phyloP scores from a whole-genome alignment of 2,329 filamentous ascomycete genomes.

The Clarireedia monteithiana region DNA sequence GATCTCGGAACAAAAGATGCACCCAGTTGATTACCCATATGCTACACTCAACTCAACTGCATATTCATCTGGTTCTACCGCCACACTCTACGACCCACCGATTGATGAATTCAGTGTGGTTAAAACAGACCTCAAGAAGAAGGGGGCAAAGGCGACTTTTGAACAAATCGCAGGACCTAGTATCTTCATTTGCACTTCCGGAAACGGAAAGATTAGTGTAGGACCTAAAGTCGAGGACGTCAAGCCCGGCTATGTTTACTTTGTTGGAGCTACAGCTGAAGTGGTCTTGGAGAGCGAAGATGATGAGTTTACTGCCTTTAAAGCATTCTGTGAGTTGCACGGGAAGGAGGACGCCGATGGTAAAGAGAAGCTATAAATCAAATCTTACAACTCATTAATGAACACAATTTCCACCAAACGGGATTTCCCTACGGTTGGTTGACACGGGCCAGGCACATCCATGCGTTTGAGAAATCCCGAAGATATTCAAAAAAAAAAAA shows the following conservation, averaged over 20 bases:
- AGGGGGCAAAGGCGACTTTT: conserved; percentile 77
- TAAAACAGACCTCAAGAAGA: conserved; percentile 62
- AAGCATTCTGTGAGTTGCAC: conserved; percentile 84
- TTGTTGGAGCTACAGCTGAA: conserved; percentile 83
- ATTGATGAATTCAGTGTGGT: conserved; percentile 96
- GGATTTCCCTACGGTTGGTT: too few species aligned
- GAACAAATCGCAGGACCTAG: conserved; percentile 82
- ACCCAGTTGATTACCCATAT: conserved; percentile 77
- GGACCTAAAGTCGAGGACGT: conserved; percentile 73
- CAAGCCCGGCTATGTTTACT: conserved; percentile 67
- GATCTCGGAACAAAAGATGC: conserved; percentile 91
- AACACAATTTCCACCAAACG: not conserved
- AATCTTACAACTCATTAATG: not conserved
- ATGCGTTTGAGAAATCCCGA: too few species aligned
- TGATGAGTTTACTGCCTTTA: conserved; percentile 78
- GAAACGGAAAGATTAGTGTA: conserved; percentile 75
- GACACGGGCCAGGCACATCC: too few species aligned
- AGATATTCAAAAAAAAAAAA: too few species aligned
- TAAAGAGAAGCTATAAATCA: conserved; percentile 21
- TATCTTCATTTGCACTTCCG: conserved; percentile 83
- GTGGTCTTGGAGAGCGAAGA: conserved; percentile 66
- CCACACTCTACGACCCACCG: conserved; percentile 81
- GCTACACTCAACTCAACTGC: conserved; percentile 71
- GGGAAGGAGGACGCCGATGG: conserved; percentile 28
- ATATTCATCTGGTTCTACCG: conserved; percentile 68